Base-by-base conservation (phyloP, 2,329 filamentous ascomycete species). In the Herpotrichia juniperi region DNA sequence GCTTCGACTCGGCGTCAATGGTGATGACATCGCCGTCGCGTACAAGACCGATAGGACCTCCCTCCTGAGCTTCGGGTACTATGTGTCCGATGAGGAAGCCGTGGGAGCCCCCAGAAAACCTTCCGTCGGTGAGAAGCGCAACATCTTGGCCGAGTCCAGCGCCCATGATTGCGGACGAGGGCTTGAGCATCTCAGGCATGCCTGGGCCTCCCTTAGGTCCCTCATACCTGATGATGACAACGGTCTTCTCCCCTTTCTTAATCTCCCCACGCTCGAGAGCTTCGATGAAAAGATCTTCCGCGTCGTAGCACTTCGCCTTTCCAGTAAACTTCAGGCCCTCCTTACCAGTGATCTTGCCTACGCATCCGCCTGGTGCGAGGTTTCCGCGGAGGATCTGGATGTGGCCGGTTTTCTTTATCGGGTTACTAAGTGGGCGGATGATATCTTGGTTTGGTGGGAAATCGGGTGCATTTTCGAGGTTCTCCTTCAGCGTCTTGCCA, bases 11-110 rank as follows among this genome's bases (percentile, higher is more conserved):
- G 0, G 91, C 89, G 66, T 96, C 90, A 54, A 96, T 96, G 43
- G 87, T 85, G 61, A 96, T 88, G 51, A 81, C 81, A 70, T 96
- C 91, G 22, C 91, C 91, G 61, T 96, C 87, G 62, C 83, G 74
- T n/a, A 94, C 88, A 10, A 96, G 81, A 12, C 84, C 91, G 56
- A 96, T 94, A 2, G 91, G 91, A 0, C 91, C 91, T 44, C 91
- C 91, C 59, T 90, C 89, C 69, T 90, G 87, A 8, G 91, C 91
- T 77, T 96, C 91, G 22, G 91, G 91, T 34, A 93, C 90, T 56
- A 96, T 89, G 75, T 94, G 90, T 1, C 90, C 90, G 65, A 94
- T 93, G 62, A 94, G 79, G 82, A 94, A 94, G 32, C 90, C 90
- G 81, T 94, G 90, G 56, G 85, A 89, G 46, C 90, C 91, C 51